Base-by-base conservation (phyloP, 2,329 filamentous ascomycete species). In the Stagonosporopsis rhizophila region DNA sequence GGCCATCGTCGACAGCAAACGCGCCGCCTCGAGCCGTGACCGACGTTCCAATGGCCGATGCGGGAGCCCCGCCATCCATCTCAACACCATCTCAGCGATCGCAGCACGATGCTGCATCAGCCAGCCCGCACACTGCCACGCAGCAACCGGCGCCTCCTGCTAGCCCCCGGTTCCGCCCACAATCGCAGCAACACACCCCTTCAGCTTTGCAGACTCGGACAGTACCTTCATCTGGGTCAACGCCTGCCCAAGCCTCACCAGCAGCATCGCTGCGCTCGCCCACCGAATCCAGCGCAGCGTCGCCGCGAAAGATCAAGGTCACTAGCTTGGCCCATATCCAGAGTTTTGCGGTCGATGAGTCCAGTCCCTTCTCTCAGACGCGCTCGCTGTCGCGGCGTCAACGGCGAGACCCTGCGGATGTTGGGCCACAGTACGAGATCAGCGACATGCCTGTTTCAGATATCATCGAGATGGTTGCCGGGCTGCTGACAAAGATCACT, bases 401-500 rank as follows among this genome's bases (percentile, higher is more conserved):
- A 39, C 72, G 77, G 30, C 73, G 78, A 66, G 79, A 79, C 60
- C 69, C 76, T 28, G 80, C 82, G 49, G 83, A 86, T 58, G 71
- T 79, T 20, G 79, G 80, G 2, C 82, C 84, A 52, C 85, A 88
- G 73, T 99, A 96, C 75, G 95, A 98, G 77, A 97, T 99, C 68
- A 97, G 93, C 78, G 90, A 87, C 49, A 98, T 99, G 94, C 95
- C 95, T 48, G 96, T 98, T 52, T 87, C 89, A 63, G 94, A 99
- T 72, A 91, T 99, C 66, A 99, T 99, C 73, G 94, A 98, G 77
- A 98, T 99, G 95, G 95, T 99, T 4, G 95, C 95, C 4, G 95
- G 93, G 6, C 84, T 99, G 22, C 82, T 99, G 60, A 96, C 94
- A 53, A 98, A 98, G 77, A 99, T 99, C 68, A 98, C 95, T 6